These are phyloP conservation scores for Penicillium argentinense DNA, from an alignment of 495 filamentous ascomycete genomes.

Conservation along the genomic window DNA sequence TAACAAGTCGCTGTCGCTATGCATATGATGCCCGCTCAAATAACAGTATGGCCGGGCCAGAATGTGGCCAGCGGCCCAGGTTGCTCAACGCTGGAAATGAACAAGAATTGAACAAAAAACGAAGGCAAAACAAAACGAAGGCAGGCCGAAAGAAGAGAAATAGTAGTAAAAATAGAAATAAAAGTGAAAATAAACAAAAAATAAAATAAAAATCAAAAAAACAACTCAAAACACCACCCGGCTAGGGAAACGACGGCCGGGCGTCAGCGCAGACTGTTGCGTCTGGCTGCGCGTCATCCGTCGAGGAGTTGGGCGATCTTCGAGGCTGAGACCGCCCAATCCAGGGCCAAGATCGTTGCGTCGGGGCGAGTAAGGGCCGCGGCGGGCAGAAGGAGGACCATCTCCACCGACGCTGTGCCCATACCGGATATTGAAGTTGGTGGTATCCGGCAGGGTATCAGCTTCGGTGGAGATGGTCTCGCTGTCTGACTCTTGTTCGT, in stretches of 20 bases:
- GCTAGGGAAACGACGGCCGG: slow-evolving; percentile 7
- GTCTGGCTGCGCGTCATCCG: slow-evolving; percentile 47
- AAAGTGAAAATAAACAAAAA: too few species aligned
- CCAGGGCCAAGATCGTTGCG: slow-evolving; percentile 39
- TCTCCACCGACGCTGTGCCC: too few species aligned
- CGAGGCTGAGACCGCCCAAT: slow-evolving; percentile 42
- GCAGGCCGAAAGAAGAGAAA: background rate
- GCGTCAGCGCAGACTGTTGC: slow-evolving; percentile 20
- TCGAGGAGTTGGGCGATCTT: slow-evolving; percentile 34
- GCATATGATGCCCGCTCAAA: slow-evolving; percentile 7
- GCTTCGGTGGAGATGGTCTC: slow-evolving; percentile 42
- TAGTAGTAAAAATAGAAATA: background rate
- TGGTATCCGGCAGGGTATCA: slow-evolving; percentile 37
- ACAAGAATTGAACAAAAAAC: background rate
- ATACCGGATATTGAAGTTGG: slow-evolving; percentile 42
- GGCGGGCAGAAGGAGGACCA: slow-evolving; percentile 13
- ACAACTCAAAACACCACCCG: background rate
- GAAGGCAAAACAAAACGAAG: background rate
- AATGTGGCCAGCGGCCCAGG: too few species aligned
- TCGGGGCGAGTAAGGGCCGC: slow-evolving; percentile 30
- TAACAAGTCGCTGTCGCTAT: slow-evolving; percentile 19
- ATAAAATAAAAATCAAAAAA: background rate
- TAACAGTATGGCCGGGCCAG: too few species aligned
- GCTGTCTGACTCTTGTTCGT: slow-evolving; percentile 44
- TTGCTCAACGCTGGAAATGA: too few species aligned